Evolutionary conservation across 2,329 filamentous ascomycete genomes (phyloP).

Genomic region (Talaromyces marneffei): DNA sequence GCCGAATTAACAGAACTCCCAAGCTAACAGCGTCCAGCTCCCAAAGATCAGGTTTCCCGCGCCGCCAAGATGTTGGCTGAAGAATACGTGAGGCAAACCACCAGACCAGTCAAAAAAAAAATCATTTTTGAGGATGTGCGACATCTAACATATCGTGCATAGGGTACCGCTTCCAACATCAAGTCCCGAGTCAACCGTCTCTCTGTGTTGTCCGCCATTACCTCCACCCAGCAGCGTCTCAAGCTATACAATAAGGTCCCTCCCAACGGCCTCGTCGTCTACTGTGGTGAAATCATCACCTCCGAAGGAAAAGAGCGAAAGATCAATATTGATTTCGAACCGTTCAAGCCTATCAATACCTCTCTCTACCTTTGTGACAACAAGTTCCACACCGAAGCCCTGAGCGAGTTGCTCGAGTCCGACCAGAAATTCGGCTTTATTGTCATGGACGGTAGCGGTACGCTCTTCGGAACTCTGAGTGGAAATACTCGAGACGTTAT

Average conservation of each 20-base stretch:
- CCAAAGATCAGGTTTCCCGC: slow-evolving; percentile 95
- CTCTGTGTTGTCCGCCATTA: slow-evolving; percentile 95
- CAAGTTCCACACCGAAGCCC: slow-evolving; percentile 97
- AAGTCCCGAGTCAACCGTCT: slow-evolving; percentile 99
- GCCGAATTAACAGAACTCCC: not conserved
- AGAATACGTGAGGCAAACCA: slow-evolving; percentile 77
- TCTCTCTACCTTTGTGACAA: slow-evolving; percentile 99
- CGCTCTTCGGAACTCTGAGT: slow-evolving; percentile 91
- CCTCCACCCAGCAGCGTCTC: slow-evolving; percentile 95
- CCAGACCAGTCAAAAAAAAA: not conserved
- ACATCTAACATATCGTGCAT: not conserved
- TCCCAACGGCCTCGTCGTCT: slow-evolving; percentile 93
- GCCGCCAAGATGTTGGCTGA: slow-evolving; percentile 99
- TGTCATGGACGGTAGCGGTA: slow-evolving; percentile 99
- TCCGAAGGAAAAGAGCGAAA: slow-evolving; percentile 97
- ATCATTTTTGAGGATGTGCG: not conserved
- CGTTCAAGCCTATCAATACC: slow-evolving; percentile 99
- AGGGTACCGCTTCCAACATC: slow-evolving; percentile 97
- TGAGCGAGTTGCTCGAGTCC: slow-evolving; percentile 94
- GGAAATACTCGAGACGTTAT: slow-evolving; percentile 95
- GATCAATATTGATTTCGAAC: slow-evolving; percentile 99
- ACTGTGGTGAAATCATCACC: slow-evolving; percentile 99
- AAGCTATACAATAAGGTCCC: slow-evolving; percentile 99
- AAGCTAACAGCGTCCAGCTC: slow-evolving; percentile 52
- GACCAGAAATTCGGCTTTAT: slow-evolving; percentile 99